phyloP scores from a whole-genome alignment of 805 yeast genomes.

The Pichia paraexigua region DNA sequence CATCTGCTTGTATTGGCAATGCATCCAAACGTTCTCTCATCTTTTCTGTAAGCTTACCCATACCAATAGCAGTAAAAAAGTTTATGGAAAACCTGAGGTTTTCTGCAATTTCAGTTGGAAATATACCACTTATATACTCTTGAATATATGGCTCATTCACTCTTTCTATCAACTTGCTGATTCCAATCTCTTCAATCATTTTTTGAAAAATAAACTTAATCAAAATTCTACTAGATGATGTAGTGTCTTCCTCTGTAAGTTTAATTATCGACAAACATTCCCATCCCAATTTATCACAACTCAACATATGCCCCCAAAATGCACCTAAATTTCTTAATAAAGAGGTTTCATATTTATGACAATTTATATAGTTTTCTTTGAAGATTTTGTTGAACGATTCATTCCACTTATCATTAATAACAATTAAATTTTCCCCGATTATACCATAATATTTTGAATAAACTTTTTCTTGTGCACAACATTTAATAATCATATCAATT shows the following conservation, averaged over 20 bases:
- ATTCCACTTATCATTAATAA: conserved; percentile 49
- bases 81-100: conserved; percentile 73
- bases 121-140: conserved; percentile 46
- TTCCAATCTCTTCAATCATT: conserved; percentile 69
- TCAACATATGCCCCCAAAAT: conserved; percentile 78
- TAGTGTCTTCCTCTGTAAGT: conserved; percentile 65
- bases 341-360: conserved; percentile 64
- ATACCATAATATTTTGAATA: conserved; percentile 82
- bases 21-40: conserved; percentile 48
- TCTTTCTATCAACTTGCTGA: conserved; percentile 39
- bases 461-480: conserved; percentile 79
- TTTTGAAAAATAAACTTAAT: conserved; percentile 76
- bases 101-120: conserved; percentile 50
- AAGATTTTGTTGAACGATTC: conserved; percentile 46
- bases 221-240: conserved; percentile 74
- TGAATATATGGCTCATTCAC: conserved; percentile 45
- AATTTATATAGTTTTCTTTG: conserved; percentile 42
- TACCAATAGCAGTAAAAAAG: conserved; percentile 85
- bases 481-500: conserved; percentile 66
- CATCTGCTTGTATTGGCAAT: conserved; percentile 17
- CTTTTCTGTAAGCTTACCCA: conserved; percentile 74
- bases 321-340: conserved; percentile 73
- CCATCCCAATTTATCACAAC: conserved; percentile 63
- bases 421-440: conserved; percentile 58
- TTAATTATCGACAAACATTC: conserved; percentile 45